Evolutionary conservation across 78 protist genomes (phyloP), one percentile per base, ranked within the genome.

Genomic region (Dictyostelium citrinum): DNA sequence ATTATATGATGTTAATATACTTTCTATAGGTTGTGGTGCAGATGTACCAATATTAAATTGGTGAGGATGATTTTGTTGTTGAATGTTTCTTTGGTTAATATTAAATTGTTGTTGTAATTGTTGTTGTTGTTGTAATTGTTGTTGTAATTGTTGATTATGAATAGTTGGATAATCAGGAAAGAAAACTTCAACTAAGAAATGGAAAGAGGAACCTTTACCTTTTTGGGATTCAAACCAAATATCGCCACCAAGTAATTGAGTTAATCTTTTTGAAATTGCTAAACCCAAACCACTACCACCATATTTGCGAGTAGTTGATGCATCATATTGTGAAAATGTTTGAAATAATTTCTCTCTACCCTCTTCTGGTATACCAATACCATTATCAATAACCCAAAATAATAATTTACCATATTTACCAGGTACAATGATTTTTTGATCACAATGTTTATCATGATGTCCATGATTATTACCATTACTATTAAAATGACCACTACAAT

Each of bases 311-410:
- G 95, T 82, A 1, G 90, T 90, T 17, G 82, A 49, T 5, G 90
- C 95, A 60, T 95, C 97, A 27, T 93, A 93, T 71, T 95, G 97
- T 1, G 60, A 31, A 74, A 91, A 95, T 17, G 95, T 81, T 82
- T 91, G 76, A 81, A 95, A 95, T 5, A 95, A 39, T n/a, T 67
- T 46, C n/a, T 75, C 84, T 37, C 49, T 91, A 27, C 78, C 82
- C 7, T 81, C 90, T 17, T 75, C 90, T 7, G 84, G 81, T 35
- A 95, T 95, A 22, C 97, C 97, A 64, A 95, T 90, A 51, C 97
- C 97, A 64, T 82, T 90, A 75, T 95, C 97, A n/a, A 49, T 41
- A 1, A 95, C 96, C 60, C 92, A 75, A 84, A 84, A 84, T 39
- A 72, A 29, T 51, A 84, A 27, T 61, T 81, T 81, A 61, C 86